These are phyloP conservation scores for Hypsizygus ulmarius DNA, from an alignment of 1,284 basidiomycete species.

Conservation along the genomic window DNA sequence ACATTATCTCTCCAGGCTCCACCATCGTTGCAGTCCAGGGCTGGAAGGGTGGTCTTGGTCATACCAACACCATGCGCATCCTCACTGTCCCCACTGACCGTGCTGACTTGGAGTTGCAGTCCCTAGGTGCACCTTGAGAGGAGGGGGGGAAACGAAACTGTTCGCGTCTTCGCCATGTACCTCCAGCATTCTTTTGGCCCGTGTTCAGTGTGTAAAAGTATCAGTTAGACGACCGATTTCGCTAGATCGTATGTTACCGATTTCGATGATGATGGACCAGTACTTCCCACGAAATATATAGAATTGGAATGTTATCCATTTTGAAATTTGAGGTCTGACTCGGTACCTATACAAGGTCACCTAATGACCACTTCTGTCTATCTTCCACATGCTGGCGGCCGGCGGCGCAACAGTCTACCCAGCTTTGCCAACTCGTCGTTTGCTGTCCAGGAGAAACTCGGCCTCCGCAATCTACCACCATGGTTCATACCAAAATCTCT, in stretches of 20 bases:
- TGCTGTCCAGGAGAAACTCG: slow-evolving; percentile 67
- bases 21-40: slow-evolving; percentile 96
- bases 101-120: slow-evolving; percentile 80
- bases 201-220: too few relatives aligned
- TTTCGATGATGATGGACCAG: background rate
- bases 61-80: slow-evolving; percentile 84
- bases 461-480: slow-evolving; percentile 43
- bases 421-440: slow-evolving; percentile 41
- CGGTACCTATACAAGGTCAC: background rate
- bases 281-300: slow-evolving; percentile 4
- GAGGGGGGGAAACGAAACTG: background rate
- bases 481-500: slow-evolving; percentile 63
- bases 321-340: background rate
- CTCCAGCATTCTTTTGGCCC: background rate
- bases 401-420: background rate
- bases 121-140: slow-evolving; percentile 41
- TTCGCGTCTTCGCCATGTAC: slow-evolving; percentile 8
- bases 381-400: slow-evolving; percentile 27
- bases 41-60: slow-evolving; percentile 97
- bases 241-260: background rate
- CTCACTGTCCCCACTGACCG: slow-evolving; percentile 82
- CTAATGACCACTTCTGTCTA: slow-evolving; percentile 47
- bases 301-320: too few relatives aligned
- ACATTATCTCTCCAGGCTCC: slow-evolving; percentile 87
- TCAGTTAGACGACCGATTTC: too few relatives aligned